Conservation (phyloP, 441 rosid genomes). For the Brassica balearica region DNA sequence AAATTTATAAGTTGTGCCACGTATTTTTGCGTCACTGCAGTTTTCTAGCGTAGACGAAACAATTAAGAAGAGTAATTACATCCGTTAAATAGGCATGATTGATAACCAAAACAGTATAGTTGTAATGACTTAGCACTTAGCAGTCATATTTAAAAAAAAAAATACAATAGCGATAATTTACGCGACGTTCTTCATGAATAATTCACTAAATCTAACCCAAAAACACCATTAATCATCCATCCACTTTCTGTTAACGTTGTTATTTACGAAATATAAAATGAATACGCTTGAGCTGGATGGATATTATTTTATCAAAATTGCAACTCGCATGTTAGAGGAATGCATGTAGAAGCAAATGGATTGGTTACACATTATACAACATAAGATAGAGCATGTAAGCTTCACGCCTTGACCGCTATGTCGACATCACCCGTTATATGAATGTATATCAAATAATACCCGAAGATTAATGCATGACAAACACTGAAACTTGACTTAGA, state of each 20-base stretch:
- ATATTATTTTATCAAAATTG: background rate
- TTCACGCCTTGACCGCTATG: background rate
- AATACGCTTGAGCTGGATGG: background rate
- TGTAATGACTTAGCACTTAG: background rate
- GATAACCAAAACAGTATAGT: background rate
- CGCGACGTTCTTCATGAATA: background rate
- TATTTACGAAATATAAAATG: conserved; percentile 9
- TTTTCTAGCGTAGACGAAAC: background rate
- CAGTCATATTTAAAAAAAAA: too few species aligned
- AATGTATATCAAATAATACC: conserved; percentile 18
- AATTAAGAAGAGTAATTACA: background rate
- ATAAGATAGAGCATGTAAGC: background rate
- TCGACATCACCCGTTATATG: background rate
- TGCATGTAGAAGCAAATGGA: background rate
- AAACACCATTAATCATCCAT: conserved; percentile 8
- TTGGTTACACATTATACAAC: background rate
- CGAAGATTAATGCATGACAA: background rate
- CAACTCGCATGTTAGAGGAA: conserved; percentile 26
- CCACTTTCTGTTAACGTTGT: background rate
- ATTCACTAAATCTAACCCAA: background rate
- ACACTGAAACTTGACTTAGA: conserved; percentile 25
- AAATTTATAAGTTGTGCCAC: background rate
- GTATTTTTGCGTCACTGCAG: background rate
- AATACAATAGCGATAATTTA: background rate
- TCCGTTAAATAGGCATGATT: background rate